Percentiles rank a stretch among this genome's conserved stretches.
Evolutionary conservation across 2,329 filamentous ascomycete species (phyloP).

Genomic region (Aspergillus carbonarius): DNA sequence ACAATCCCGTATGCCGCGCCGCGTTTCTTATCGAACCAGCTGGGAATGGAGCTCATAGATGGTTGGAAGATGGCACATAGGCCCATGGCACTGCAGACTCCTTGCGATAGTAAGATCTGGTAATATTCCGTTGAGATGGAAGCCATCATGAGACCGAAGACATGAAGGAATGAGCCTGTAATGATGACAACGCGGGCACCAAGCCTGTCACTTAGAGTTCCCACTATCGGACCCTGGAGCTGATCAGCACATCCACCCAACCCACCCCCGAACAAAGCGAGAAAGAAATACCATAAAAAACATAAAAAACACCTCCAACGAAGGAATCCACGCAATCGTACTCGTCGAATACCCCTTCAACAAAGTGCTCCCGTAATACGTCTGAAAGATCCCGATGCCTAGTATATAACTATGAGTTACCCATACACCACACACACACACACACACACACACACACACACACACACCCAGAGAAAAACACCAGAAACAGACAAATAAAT

Average conservation of each 20-base stretch:
- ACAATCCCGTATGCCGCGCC: conserved; percentile 36
- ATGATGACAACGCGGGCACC: conserved; percentile 57
- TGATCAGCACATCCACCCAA: conserved; percentile 55
- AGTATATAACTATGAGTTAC: neutral
- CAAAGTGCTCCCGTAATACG: conserved; percentile 55
- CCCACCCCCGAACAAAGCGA: conserved; percentile 52
- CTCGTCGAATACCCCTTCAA: conserved; percentile 50
- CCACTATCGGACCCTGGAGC: neutral
- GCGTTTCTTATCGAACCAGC: conserved; percentile 52
- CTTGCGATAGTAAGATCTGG: conserved; percentile 54
- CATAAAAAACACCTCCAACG: conserved; percentile 22
- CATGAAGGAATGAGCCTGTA: conserved; percentile 51
- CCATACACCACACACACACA: neutral
- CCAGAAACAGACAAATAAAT: no score
- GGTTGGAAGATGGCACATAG: conserved; percentile 23
- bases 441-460: no score
- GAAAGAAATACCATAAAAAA: neutral
- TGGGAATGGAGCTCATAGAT: conserved; percentile 30
- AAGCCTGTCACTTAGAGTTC: neutral
- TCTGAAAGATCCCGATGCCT: conserved; percentile 56
- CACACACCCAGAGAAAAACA: no score
- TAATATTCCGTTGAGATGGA: conserved; percentile 40
- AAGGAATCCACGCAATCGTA: conserved; percentile 59
- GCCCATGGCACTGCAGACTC: conserved; percentile 51
- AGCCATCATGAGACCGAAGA: conserved; percentile 57